Evolutionary conservation across 192 early-diverging fungal species (phyloP).

Genomic region (Coemansia umbellata): DNA sequence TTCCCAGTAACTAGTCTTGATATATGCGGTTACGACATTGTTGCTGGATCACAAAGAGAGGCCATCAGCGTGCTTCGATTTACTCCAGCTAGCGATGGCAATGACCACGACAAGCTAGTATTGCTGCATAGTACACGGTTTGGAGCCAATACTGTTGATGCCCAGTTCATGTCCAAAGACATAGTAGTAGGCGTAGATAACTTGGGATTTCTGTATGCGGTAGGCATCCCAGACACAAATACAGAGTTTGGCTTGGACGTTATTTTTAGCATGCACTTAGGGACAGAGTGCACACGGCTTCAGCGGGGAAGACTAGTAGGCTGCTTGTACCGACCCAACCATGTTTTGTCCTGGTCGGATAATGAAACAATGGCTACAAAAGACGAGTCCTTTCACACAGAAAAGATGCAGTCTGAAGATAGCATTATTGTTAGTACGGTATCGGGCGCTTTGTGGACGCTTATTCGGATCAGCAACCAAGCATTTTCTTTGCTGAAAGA

Average conservation of each 20-base stretch:
- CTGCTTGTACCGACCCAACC: neutral
- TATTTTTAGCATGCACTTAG: conserved; percentile 26
- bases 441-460: conserved; percentile 34
- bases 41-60: conserved; percentile 35
- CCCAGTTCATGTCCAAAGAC: conserved; percentile 18
- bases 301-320: conserved; percentile 10
- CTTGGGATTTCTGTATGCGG: conserved; percentile 22
- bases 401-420: neutral
- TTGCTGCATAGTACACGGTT: conserved; percentile 28
- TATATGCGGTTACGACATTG: conserved; percentile 20
- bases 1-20: conserved; percentile 30
- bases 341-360: conserved; percentile 22
- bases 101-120: conserved; percentile 9
- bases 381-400: neutral
- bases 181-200: conserved; percentile 24
- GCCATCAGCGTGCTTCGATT: conserved; percentile 27
- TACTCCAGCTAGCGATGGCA: neutral
- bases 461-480: conserved; percentile 19
- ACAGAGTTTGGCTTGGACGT: conserved; percentile 40
- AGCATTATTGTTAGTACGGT: conserved; percentile 15
- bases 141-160: conserved; percentile 26
- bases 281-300: conserved; percentile 22
- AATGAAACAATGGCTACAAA: too few relatives aligned
- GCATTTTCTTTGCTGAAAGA: conserved; percentile 15
- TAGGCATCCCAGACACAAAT: conserved; percentile 4